These are phyloP conservation scores for Ormosia semicastrata DNA, from an alignment of 306 rosid species.

Conservation along the genomic window DNA sequence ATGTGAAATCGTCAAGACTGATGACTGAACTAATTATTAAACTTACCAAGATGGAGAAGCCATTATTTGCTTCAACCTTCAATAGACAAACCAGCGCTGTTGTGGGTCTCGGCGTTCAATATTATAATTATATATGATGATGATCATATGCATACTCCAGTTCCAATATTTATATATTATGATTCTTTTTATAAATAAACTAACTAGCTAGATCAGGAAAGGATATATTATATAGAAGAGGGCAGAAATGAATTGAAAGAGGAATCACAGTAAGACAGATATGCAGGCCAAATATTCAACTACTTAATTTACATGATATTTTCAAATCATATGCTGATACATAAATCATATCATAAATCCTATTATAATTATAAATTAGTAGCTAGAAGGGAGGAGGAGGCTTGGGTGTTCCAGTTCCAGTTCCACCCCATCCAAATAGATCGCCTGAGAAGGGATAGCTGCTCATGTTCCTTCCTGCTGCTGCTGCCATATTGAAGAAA, in stretches of 20 bases:
- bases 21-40: not conserved
- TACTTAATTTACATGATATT: not conserved
- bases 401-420: not conserved
- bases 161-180: not conserved
- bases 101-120: not conserved
- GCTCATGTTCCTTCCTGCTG: not conserved
- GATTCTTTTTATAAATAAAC: not conserved
- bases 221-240: not conserved
- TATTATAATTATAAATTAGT: not conserved
- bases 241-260: not conserved
- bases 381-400: not conserved
- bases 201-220: not conserved
- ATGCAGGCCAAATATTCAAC: not conserved
- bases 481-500: not conserved
- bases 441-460: not conserved
- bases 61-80: not conserved
- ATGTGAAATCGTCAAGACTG: not conserved
- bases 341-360: not conserved
- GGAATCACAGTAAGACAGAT: not conserved
- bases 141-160: not conserved
- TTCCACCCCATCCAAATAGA: not conserved
- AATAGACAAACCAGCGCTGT: not conserved
- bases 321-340: not conserved
- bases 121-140: not conserved
- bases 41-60: not conserved